Evolutionary conservation across 2,329 filamentous ascomycete species (phyloP), one percentile per base, ranked within the genome.

Genomic region (Claviceps monticola): DNA sequence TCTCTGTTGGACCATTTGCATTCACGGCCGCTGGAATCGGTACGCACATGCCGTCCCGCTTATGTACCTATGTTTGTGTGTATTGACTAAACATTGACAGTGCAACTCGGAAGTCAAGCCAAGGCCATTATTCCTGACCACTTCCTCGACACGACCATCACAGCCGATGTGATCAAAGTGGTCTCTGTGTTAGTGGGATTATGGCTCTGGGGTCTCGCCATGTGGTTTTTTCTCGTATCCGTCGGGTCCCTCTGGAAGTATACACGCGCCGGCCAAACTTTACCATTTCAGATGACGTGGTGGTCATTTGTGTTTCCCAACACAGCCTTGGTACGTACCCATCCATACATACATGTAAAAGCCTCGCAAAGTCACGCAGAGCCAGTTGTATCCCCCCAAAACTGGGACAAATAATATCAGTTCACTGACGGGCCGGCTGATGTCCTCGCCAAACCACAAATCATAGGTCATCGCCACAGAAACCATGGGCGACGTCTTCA

Each of bases 201-300:
- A 11, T 94, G 86, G 86, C 74, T 93, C 3, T 93, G 86, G 84
- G 87, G 81, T 0, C 68, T 93, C n/a, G 83, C 85, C 26, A 67
- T 88, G 29, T 93, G 87, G 82, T 93, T 91, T 70, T 91, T 91
- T 65, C 71, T 91, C 53, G 82, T 93, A 11, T 84, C 81, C 1
- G 76, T 86, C n/a, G 83, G 85, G 2, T 86, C 86, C 2, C 77
- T 91, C 54, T 84, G 77, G 74, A 84, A 81, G 34, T 82, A 84
- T 49, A 71, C 82, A 19, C 70, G 74, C 0, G 64, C 68, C 2
- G 70, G 76, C 11, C 74, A 75, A 39, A 76, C 73, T 53, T 79
- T 89, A 71, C 75, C 80, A 4, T 93, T 90, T 60, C 83, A 85
- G 17, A 90, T 93, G 85, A 87, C 83, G 1, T 94, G 86, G 82